A percentile compares a stretch with the other conserved stretches of the same genome.
phyloP scores from a whole-genome alignment of 495 filamentous ascomycete genomes.

The Chaetomium tenue region DNA sequence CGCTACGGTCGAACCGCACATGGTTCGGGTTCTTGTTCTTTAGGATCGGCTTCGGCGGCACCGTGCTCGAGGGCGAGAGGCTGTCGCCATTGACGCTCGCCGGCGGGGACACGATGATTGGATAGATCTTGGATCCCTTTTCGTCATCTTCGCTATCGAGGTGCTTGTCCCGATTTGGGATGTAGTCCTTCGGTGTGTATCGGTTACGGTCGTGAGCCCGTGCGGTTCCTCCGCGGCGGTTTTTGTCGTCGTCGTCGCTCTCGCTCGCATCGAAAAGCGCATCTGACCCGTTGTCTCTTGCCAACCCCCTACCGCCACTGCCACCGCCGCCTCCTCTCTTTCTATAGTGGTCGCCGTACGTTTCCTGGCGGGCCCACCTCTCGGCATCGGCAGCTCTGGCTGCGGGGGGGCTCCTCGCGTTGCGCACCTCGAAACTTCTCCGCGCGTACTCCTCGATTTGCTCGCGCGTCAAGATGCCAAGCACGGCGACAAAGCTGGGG shows the following conservation, averaged over 20 bases:
- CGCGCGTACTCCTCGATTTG: constrained; percentile 60
- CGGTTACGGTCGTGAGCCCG: background rate
- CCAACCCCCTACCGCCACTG: background rate
- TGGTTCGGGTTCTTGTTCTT: constrained; percentile 52
- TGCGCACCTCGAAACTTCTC: constrained; percentile 56
- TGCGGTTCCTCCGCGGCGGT: constrained; percentile 12
- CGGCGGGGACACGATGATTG: constrained; percentile 46
- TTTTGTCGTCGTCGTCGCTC: constrained; percentile 33
- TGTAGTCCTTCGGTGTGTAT: constrained; percentile 17
- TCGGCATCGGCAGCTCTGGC: background rate
- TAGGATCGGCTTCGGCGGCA: constrained; percentile 49
- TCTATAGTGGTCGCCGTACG: constrained; percentile 17
- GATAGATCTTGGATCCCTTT: constrained; percentile 36
- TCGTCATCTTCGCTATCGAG: constrained; percentile 22
- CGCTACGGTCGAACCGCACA: constrained; percentile 46
- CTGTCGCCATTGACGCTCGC: constrained; percentile 32
- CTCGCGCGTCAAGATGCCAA: constrained; percentile 59
- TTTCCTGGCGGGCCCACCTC: constrained; percentile 20
- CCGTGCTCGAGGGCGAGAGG: constrained; percentile 40
- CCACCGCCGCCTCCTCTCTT: background rate
- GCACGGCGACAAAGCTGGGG: constrained; percentile 64
- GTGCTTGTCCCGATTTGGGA: constrained; percentile 7
- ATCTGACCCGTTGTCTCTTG: constrained; percentile 25
- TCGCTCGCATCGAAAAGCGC: constrained; percentile 28
- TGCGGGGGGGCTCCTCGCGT: constrained; percentile 28